Evolutionary conservation across 2,329 filamentous ascomycete species (phyloP).

Genomic region (Cercospora canescens): DNA sequence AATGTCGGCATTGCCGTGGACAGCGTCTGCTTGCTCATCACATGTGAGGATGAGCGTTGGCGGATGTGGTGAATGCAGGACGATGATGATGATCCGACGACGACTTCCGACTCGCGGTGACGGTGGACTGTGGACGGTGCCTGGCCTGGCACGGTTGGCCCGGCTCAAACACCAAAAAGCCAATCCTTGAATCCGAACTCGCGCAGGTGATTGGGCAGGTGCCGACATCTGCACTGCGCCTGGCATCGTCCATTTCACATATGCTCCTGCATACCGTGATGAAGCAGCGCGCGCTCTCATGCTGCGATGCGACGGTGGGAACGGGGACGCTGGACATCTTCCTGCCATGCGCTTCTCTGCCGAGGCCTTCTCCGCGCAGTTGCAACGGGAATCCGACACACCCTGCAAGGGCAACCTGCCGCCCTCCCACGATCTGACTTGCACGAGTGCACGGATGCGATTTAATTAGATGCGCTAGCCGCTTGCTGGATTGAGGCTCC

Average conservation of each 20-base stretch:
- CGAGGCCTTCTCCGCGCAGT: neutral
- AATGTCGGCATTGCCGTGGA: too few relatives aligned
- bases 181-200: neutral
- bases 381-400: neutral
- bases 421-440: neutral
- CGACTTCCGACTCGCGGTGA: too few relatives aligned
- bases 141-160: neutral
- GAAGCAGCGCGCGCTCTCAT: too few relatives aligned
- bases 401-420: neutral
- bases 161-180: neutral
- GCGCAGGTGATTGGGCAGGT: neutral
- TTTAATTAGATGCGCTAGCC: constrained; percentile 1
- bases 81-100: neutral
- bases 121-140: too few relatives aligned
- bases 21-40: too few relatives aligned
- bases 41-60: neutral
- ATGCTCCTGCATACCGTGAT: neutral
- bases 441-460: constrained; percentile 1
- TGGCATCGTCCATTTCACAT: neutral
- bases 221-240: neutral
- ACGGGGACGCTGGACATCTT: neutral
- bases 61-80: neutral
- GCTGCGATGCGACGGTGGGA: neutral
- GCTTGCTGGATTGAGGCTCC: neutral
- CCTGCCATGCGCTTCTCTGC: neutral